phyloP scores from a whole-genome alignment of 2,329 filamentous ascomycete species.

The Colletotrichum sp. region DNA sequence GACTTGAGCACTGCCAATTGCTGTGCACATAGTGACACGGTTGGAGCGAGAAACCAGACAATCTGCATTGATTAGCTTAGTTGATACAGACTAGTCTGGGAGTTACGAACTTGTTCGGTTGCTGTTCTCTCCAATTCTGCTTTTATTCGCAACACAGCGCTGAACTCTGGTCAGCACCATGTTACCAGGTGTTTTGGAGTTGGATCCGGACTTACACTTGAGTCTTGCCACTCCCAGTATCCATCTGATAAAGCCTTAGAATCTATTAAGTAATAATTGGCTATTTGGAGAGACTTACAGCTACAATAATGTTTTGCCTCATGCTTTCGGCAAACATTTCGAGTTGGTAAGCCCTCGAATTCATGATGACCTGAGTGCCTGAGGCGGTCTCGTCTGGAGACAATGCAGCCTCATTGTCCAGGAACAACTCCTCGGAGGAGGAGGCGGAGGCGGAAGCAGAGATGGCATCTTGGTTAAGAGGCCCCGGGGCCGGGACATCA shows the following conservation, averaged over 20 bases:
- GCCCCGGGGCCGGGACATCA: neutral
- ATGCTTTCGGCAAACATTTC: constrained; percentile 79
- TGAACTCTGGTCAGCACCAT: constrained; percentile 36
- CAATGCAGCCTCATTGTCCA: constrained; percentile 8
- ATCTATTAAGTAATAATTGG: neutral
- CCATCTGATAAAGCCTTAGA: constrained; percentile 61
- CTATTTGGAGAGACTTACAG: constrained; percentile 49
- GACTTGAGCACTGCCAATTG: constrained; percentile 64
- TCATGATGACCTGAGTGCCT: constrained; percentile 33
- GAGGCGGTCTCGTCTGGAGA: neutral
- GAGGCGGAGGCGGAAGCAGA: neutral
- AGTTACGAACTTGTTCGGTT: constrained; percentile 54
- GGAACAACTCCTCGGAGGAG: constrained; percentile 1
- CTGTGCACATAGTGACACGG: constrained; percentile 69
- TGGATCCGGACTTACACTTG: constrained; percentile 62
- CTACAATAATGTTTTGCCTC: constrained; percentile 73
- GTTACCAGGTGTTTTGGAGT: neutral
- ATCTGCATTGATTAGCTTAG: constrained; percentile 42
- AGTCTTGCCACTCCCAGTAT: constrained; percentile 81
- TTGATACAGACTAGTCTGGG: neutral
- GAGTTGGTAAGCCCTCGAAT: constrained; percentile 69
- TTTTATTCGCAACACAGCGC: constrained; percentile 71
- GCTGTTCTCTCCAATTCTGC: constrained; percentile 63
- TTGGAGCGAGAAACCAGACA: constrained; percentile 78
- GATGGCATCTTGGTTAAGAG: constrained; percentile 5